These are phyloP conservation scores for Lasiodiplodia hormozganensis DNA, from an alignment of 2,329 filamentous ascomycete genomes.

Conservation along the genomic window DNA sequence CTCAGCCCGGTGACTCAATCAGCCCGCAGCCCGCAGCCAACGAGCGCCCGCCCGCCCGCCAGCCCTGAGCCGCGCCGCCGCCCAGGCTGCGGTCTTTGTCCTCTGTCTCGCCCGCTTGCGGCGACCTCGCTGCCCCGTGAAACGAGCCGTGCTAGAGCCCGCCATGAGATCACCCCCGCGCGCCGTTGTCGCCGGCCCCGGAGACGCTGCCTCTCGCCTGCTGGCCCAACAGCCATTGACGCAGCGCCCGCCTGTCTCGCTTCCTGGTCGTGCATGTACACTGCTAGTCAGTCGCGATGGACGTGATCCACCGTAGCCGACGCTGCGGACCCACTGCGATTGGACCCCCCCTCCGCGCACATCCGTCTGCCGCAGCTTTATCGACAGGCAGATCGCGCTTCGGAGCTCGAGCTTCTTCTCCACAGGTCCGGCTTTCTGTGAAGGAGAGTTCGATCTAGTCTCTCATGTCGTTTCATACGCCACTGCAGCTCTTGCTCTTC, in stretches of 20 bases:
- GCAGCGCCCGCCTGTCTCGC: not conserved
- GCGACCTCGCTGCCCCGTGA: not conserved
- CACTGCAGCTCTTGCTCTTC: not conserved
- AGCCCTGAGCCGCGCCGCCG: not conserved
- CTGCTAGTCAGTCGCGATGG: slow-evolving; percentile 24
- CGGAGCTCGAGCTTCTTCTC: slow-evolving; percentile 24
- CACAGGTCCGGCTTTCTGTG: not conserved
- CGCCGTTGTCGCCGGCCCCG: slow-evolving; percentile 19
- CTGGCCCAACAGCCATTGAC: slow-evolving; percentile 13
- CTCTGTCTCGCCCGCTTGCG: slow-evolving; percentile 6
- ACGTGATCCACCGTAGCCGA: slow-evolving; percentile 24
- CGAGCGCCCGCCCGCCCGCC: slow-evolving; percentile 1
- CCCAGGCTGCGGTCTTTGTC: slow-evolving; percentile 12
- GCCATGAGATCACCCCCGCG: slow-evolving; percentile 12
- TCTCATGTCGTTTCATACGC: slow-evolving; percentile 4
- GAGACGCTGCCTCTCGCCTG: not conserved
- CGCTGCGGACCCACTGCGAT: slow-evolving; percentile 17
- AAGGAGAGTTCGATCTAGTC: not conserved
- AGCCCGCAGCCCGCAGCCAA: not conserved
- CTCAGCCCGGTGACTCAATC: slow-evolving; percentile 5
- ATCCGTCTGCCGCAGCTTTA: slow-evolving; percentile 19
- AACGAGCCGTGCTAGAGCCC: not conserved
- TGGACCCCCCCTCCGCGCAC: slow-evolving; percentile 24
- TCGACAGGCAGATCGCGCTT: slow-evolving; percentile 24
- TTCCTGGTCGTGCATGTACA: slow-evolving; percentile 2